These are phyloP conservation scores for Nemania sp. DNA, from an alignment of 2,329 filamentous ascomycete genomes.

Conservation along the genomic window DNA sequence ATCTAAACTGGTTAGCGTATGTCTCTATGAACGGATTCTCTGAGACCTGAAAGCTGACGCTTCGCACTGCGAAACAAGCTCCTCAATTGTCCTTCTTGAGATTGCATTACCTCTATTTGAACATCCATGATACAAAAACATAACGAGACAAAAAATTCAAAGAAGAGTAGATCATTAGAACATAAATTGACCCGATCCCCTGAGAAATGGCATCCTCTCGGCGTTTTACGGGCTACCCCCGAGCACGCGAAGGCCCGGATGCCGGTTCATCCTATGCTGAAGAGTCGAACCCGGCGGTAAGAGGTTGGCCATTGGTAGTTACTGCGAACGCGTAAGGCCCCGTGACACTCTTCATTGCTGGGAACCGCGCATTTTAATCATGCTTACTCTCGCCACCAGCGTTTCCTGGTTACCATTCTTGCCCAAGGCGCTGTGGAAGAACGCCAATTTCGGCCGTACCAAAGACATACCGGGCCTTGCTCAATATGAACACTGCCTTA, in stretches of 20 bases:
- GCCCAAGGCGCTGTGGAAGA: constrained; percentile 69
- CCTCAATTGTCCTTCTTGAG: too few relatives aligned
- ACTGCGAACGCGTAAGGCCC: constrained; percentile 39
- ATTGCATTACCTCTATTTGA: too few relatives aligned
- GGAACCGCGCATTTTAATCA: not conserved
- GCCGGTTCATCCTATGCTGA: constrained; percentile 50
- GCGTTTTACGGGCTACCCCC: constrained; percentile 38
- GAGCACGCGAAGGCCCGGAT: constrained; percentile 35
- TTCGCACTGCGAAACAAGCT: too few relatives aligned
- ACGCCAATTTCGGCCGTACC: constrained; percentile 60
- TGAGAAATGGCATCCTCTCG: constrained; percentile 21
- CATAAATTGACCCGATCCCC: not conserved
- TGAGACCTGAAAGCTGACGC: too few relatives aligned
- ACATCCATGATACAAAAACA: too few relatives aligned
- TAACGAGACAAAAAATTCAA: not conserved
- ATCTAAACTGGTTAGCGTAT: too few relatives aligned
- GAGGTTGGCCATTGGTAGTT: constrained; percentile 65
- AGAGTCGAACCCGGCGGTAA: constrained; percentile 70
- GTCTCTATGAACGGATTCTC: too few relatives aligned
- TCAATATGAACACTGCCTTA: constrained; percentile 49
- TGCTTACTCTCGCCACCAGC: constrained; percentile 42
- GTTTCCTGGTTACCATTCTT: constrained; percentile 63
- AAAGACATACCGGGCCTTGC: constrained; percentile 52
- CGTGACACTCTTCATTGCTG: constrained; percentile 43
- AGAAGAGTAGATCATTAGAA: constrained; percentile 23